Percentiles rank a stretch among this genome's conserved stretches.
phyloP scores from a whole-genome alignment of 345 rosid genomes.

The Aquilaria sinensis region DNA sequence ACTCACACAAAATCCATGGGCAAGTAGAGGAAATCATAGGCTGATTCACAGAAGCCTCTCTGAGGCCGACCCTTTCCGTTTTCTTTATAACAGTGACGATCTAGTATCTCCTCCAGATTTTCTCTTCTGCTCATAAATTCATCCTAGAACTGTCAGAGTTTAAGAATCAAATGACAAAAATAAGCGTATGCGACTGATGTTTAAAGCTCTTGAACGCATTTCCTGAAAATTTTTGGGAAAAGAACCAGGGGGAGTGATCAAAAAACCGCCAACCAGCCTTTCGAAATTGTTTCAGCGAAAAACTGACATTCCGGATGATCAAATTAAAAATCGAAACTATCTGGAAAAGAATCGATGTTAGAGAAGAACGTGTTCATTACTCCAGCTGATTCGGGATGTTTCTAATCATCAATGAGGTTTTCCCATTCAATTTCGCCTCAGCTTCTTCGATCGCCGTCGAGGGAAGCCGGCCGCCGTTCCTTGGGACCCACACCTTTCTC shows the following conservation, averaged over 20 bases:
- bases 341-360: neutral
- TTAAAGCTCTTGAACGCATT: neutral
- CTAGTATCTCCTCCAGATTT: slow-evolving; percentile 27
- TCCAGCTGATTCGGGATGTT: slow-evolving; percentile 39
- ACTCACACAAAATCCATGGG: slow-evolving; percentile 54
- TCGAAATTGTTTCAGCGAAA: neutral
- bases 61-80: slow-evolving; percentile 7
- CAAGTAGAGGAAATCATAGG: slow-evolving; percentile 44
- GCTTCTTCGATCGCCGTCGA: neutral
- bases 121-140: slow-evolving; percentile 24
- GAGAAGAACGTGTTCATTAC: slow-evolving; percentile 15
- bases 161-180: neutral
- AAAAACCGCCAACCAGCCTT: neutral
- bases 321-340: neutral
- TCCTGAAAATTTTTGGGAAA: too few species aligned
- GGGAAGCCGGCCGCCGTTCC: neutral
- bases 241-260: neutral
- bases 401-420: slow-evolving; percentile 36
- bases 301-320: neutral
- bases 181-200: too few species aligned
- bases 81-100: slow-evolving; percentile 27
- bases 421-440: slow-evolving; percentile 3
- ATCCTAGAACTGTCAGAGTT: too few species aligned
- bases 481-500: neutral
- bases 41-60: slow-evolving; percentile 17